A percentile compares a stretch with the other conserved stretches of the same genome.
Evolutionary conservation across 2,329 filamentous ascomycete species (phyloP).

Genomic region (Ceratocystis papillata): DNA sequence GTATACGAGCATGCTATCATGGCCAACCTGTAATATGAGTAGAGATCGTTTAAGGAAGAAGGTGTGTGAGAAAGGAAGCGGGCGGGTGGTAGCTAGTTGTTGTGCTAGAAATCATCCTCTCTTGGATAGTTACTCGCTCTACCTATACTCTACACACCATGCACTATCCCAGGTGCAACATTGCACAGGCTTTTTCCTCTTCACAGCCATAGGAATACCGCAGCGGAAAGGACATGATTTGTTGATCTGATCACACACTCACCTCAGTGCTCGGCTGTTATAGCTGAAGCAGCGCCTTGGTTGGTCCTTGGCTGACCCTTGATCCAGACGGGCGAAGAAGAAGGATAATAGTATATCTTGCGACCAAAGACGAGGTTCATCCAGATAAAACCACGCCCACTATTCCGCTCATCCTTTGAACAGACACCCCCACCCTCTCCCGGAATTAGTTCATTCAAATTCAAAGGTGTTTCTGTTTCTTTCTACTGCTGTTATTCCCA

Average conservation of each 20-base stretch:
- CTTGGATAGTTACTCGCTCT: neutral
- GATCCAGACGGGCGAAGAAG: neutral
- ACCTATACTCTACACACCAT: neutral
- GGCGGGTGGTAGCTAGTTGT: neutral
- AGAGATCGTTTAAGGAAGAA: neutral
- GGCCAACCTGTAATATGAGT: neutral
- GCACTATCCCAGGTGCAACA: constrained; percentile 6
- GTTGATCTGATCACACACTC: constrained; percentile 12
- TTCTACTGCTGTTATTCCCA: neutral
- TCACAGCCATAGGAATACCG: constrained; percentile 8
- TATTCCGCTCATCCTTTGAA: neutral
- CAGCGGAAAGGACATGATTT: neutral
- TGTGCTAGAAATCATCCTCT: constrained; percentile 1
- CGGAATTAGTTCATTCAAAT: constrained; percentile 5
- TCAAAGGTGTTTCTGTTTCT: neutral
- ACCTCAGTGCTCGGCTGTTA: constrained; percentile 6
- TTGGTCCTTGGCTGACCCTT: no score
- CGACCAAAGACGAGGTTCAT: neutral
- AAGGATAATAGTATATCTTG: neutral
- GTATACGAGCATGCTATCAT: neutral
- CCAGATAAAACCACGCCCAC: constrained; percentile 1
- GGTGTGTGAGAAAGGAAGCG: neutral
- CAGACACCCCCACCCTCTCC: neutral
- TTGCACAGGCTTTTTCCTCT: constrained; percentile 6
- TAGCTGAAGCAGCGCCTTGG: constrained; percentile 11